Conservation (phyloP, 2,329 filamentous ascomycete species). For the Allantophomopsis lycopodina region DNA sequence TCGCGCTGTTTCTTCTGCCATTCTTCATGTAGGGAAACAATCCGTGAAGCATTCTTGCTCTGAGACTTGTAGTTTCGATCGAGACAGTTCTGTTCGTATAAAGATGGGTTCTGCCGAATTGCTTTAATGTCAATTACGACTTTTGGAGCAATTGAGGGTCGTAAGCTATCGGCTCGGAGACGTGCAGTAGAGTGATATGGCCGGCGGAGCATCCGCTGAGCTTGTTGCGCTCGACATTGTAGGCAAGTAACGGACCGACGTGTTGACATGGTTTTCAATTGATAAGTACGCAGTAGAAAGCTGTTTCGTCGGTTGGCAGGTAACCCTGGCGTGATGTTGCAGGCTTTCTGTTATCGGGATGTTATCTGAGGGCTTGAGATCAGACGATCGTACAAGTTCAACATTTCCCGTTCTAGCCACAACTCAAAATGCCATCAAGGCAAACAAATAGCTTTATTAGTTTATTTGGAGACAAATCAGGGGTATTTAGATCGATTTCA, state of each 20-base stretch:
- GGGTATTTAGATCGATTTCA: too few relatives aligned
- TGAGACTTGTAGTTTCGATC: constrained; percentile 67
- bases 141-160: constrained; percentile 62
- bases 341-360: too few relatives aligned
- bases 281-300: too few relatives aligned
- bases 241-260: constrained; percentile 4
- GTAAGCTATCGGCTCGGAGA: constrained; percentile 6
- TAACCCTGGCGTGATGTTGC: too few relatives aligned
- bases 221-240: constrained; percentile 9
- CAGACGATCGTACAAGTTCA: too few relatives aligned
- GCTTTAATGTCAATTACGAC: constrained; percentile 73
- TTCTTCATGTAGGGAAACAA: constrained; percentile 38
- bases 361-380: too few relatives aligned
- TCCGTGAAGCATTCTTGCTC: constrained; percentile 38
- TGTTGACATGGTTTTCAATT: too few relatives aligned
- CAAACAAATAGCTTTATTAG: too few relatives aligned
- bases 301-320: too few relatives aligned
- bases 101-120: constrained; percentile 71
- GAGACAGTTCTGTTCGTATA: constrained; percentile 72
- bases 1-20: constrained; percentile 47
- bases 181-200: constrained; percentile 8
- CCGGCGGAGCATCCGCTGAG: constrained; percentile 4
- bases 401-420: too few relatives aligned
- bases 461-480: too few relatives aligned
- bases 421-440: too few relatives aligned